Evolutionary conservation across 2,329 filamentous ascomycete species (phyloP).

Genomic region (Immersiporthe knoxdaviesiana): DNA sequence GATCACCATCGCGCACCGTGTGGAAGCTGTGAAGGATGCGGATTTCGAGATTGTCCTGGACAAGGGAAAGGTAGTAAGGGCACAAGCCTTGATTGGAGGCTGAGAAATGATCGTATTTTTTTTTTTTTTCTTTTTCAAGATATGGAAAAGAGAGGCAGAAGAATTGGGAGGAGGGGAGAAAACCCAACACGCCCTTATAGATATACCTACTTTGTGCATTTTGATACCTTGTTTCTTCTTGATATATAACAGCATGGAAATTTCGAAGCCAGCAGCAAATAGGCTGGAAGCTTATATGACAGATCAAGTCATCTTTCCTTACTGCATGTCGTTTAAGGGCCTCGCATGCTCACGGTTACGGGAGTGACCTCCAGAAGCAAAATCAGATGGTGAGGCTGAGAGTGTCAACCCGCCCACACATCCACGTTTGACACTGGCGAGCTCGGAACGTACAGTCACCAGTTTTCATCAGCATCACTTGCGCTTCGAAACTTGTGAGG

Average conservation of each 20-base stretch:
- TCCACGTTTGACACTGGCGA: neutral
- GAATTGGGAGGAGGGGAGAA: neutral
- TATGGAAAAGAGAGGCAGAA: neutral
- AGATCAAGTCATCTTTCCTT: neutral
- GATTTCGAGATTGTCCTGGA: constrained; percentile 59
- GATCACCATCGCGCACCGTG: constrained; percentile 67
- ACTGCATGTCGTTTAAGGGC: too few relatives aligned
- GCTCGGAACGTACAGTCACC: too few relatives aligned
- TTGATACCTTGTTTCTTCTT: neutral
- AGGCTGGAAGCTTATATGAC: neutral
- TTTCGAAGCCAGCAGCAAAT: neutral
- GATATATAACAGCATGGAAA: neutral
- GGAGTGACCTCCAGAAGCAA: neutral
- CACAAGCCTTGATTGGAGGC: constrained; percentile 14
- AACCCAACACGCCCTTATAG: neutral
- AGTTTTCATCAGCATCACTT: too few relatives aligned
- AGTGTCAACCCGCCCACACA: neutral
- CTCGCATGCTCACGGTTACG: too few relatives aligned
- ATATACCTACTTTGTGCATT: neutral
- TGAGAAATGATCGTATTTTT: neutral
- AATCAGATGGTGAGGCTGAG: neutral
- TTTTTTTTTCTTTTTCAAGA: too few relatives aligned
- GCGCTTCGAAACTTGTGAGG: too few relatives aligned
- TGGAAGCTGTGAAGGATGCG: constrained; percentile 64
- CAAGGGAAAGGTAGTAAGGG: constrained; percentile 52